Evolutionary conservation across 306 rosid species (phyloP), one percentile per base, ranked within the genome.

Genomic region (Myrica gale): DNA sequence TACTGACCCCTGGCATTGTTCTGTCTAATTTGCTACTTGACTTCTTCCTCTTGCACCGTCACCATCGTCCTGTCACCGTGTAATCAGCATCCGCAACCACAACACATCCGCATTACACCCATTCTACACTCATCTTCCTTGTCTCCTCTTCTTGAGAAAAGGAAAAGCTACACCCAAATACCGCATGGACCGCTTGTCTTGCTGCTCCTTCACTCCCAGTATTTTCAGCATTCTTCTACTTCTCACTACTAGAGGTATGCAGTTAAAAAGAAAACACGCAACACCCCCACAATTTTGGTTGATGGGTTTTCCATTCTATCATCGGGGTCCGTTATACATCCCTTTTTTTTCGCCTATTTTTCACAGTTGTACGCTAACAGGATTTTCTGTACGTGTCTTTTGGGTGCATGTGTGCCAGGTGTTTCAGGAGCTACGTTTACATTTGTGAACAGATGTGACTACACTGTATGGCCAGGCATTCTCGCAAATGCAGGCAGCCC

Each of bases 381-480:
- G 5, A 37, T 39, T 7, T 45, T 0, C 37, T 13, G 0, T 16
- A 11, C 47, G 23, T 69, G 2, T 70, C 26, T 32, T 32, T 32
- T 80, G 39, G 53, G 76, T 13, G 21, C 6, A 6, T 65, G 70
- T 5, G 20, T 8, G 23, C 76, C 79, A 87, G 96, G 86, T 63
- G 87, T 78, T 20, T 68, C 13, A 0, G 97, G 54, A n/a, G 83
- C 97, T 9, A 79, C 97, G 1, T 95, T 95, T 63, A 90, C 96
- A 12, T 95, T 95, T 46, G 87, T 86, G 0, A 95, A 95, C 89
- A 82, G 82, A 48, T 95, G 98, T 41, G 92, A 78, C 3, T 84
- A 84, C 96, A 88, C 97, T 4, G 97, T 95, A 0, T 95, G 98
- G 98, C 98, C 98, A 0, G 98, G 98, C 3, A 87, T 95, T 80